Evolutionary conservation across 108 stramenopile species (phyloP).

Genomic region (Seminavis robusta): DNA sequence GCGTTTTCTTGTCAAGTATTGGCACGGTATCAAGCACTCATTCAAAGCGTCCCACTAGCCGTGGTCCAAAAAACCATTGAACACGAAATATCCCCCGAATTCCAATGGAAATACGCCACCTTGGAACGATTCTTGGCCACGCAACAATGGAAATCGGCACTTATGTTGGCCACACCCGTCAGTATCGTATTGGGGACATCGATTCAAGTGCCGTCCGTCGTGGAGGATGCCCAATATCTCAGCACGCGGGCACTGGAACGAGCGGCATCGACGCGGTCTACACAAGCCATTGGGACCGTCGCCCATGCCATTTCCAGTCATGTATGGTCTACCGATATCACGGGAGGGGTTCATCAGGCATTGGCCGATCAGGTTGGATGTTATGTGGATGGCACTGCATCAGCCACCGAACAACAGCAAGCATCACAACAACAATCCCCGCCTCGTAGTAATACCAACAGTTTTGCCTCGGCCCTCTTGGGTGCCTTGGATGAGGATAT

Average conservation of each 20-base stretch:
- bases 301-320: conserved; percentile 73
- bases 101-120: conserved; percentile 63
- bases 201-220: conserved; percentile 68
- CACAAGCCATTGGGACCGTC: conserved; percentile 76
- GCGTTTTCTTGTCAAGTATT: conserved; percentile 73
- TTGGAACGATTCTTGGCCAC: conserved; percentile 45
- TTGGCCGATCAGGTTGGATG: conserved; percentile 59
- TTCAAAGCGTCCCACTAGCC: neutral
- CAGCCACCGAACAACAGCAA: conserved; percentile 1
- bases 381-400: conserved; percentile 5
- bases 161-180: conserved; percentile 40
- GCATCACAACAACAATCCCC: neutral
- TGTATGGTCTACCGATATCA: conserved; percentile 67
- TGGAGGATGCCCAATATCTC: conserved; percentile 84
- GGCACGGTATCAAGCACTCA: conserved; percentile 51
- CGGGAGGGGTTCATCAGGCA: conserved; percentile 58
- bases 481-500: conserved; percentile 74
- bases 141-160: conserved; percentile 40
- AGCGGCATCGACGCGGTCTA: conserved; percentile 66
- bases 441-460: conserved; percentile 11
- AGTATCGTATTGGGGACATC: conserved; percentile 49
- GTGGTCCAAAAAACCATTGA: neutral
- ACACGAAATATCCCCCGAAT: conserved; percentile 40
- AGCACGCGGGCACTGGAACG: conserved; percentile 71
- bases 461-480: conserved; percentile 75